These are phyloP conservation scores for Herpetospermum pedunculosum DNA, from an alignment of 306 rosid species.

Conservation along the genomic window DNA sequence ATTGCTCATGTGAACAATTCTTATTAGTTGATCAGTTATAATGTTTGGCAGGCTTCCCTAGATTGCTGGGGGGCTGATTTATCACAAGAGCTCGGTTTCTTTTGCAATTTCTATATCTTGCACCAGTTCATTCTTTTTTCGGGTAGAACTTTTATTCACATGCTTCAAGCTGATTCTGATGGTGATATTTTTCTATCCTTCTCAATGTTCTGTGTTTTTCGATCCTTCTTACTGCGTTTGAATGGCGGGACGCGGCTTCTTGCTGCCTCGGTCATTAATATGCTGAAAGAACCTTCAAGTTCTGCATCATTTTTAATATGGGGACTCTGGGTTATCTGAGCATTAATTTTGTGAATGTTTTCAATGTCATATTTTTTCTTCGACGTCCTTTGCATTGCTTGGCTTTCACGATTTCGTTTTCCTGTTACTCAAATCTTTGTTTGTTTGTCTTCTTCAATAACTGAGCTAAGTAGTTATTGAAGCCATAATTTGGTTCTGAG, in stretches of 20 bases:
- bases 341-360: neutral
- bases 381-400: neutral
- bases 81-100: neutral
- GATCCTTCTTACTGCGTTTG: neutral
- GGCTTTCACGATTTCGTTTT: neutral
- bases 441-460: neutral
- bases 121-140: neutral
- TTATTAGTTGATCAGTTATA: constrained; percentile 26
- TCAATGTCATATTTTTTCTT: neutral
- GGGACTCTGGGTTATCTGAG: neutral
- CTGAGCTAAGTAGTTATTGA: neutral
- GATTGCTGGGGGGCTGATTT: constrained; percentile 39
- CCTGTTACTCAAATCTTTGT: neutral
- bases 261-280: neutral
- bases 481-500: neutral
- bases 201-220: neutral
- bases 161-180: neutral
- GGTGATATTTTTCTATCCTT: neutral
- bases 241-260: neutral
- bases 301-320: neutral
- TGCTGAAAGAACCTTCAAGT: neutral
- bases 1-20: constrained; percentile 19
- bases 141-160: neutral
- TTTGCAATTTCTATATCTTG: neutral
- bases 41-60: constrained; percentile 66